These are phyloP conservation scores for Boletus reticuloceps DNA, from an alignment of 768 basidiomycete species.

Conservation along the genomic window DNA sequence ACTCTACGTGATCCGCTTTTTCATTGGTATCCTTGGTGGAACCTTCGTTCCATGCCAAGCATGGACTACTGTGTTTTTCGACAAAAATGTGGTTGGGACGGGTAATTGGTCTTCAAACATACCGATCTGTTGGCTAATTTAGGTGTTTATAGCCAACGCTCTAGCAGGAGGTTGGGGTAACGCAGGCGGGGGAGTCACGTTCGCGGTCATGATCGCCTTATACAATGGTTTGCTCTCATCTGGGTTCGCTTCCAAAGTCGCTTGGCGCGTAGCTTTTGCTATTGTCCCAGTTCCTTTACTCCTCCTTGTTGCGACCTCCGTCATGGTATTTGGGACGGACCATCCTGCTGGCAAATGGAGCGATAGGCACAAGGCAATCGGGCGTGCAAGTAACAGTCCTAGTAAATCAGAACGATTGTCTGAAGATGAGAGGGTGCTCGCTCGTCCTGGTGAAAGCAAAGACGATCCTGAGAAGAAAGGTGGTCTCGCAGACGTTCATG, in stretches of 20 bases:
- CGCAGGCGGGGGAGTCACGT: conserved; percentile 5
- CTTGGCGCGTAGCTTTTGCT: conserved; percentile 57
- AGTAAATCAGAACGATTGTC: background rate
- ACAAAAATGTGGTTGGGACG: conserved; percentile 44
- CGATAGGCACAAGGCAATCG: conserved; percentile 6
- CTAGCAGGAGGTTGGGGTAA: conserved; percentile 2
- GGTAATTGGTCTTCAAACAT: conserved; percentile 12
- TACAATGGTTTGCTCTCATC: conserved; percentile 38
- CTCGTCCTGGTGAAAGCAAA: conserved; percentile 6
- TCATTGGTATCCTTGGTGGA: conserved; percentile 59
- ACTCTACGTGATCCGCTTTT: conserved; percentile 49
- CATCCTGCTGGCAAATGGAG: conserved; percentile 10
- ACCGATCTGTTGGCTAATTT: background rate
- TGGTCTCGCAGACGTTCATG: conserved; percentile 9
- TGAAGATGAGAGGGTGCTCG: conserved; percentile 11
- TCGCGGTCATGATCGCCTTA: conserved; percentile 20
- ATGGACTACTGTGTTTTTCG: conserved; percentile 62
- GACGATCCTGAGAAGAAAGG: conserved; percentile 12
- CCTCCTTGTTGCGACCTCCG: conserved; percentile 36
- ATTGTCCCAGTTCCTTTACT: conserved; percentile 56
- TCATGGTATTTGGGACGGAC: conserved; percentile 6
- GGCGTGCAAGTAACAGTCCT: background rate
- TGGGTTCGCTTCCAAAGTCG: conserved; percentile 38
- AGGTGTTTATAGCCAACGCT: background rate
- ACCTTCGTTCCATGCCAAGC: conserved; percentile 62